Evolutionary conservation across 176 grass and related monocot genomes (phyloP).

Genomic region (Eremochloa ophiuroides): DNA sequence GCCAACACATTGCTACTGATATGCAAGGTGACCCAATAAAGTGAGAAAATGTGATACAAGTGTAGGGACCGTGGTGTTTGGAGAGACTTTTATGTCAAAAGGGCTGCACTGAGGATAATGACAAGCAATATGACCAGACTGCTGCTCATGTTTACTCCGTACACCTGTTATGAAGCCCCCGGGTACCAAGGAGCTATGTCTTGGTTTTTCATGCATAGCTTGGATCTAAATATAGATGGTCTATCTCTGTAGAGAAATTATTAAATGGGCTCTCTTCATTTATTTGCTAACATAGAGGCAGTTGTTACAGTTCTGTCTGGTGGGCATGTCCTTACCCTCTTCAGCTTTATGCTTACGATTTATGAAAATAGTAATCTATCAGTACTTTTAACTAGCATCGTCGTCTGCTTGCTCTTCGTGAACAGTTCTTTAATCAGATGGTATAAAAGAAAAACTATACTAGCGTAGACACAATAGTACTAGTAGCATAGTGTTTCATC

Average conservation of each 20-base stretch:
- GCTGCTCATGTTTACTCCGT: slow-evolving; percentile 18
- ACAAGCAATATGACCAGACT: slow-evolving; percentile 3
- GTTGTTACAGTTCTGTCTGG: slow-evolving; percentile 12
- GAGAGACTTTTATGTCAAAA: slow-evolving; percentile 16
- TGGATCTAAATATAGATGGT: neutral
- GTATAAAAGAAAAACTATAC: neutral
- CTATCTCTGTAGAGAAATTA: neutral
- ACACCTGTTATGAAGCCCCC: neutral
- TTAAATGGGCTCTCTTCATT: neutral
- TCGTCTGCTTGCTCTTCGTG: neutral
- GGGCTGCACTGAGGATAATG: slow-evolving; percentile 22
- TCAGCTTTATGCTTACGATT: neutral
- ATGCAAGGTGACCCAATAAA: slow-evolving; percentile 6
- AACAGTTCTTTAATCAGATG: neutral
- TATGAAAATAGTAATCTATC: neutral
- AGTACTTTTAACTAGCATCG: neutral
- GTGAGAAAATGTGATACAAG: neutral
- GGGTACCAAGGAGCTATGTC: slow-evolving; percentile 2
- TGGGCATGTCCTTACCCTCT: neutral
- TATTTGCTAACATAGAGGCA: neutral
- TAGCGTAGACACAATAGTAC: neutral
- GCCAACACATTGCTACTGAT: neutral
- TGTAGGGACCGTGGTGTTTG: slow-evolving; percentile 11
- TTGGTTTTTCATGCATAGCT: neutral
- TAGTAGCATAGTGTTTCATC: neutral